Percentiles rank a stretch among this genome's conserved stretches.
phyloP scores from a whole-genome alignment of 805 yeast genomes.

The Candida hungchunana region DNA sequence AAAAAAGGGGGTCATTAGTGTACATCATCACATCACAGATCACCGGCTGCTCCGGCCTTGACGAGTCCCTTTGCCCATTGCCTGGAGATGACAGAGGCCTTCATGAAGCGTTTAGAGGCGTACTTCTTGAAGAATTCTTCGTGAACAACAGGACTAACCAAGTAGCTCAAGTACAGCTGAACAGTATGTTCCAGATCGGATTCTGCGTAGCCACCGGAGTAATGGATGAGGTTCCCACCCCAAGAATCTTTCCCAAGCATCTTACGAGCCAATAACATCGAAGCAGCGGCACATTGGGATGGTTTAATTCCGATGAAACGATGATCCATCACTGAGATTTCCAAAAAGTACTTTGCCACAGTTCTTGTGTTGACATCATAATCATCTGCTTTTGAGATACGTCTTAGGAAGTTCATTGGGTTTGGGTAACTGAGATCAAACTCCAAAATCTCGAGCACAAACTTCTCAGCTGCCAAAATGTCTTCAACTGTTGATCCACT shows the following conservation, averaged over 20 bases:
- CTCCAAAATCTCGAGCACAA: constrained; percentile 62
- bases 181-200: constrained; percentile 68
- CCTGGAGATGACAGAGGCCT: constrained; percentile 74
- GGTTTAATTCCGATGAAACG: constrained; percentile 71
- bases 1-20: constrained; percentile 9
- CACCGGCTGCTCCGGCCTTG: constrained; percentile 14
- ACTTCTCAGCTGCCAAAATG: constrained; percentile 78
- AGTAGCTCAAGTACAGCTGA: constrained; percentile 69
- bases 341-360: constrained; percentile 78
- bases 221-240: constrained; percentile 84
- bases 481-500: constrained; percentile 81
- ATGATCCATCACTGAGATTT: constrained; percentile 71
- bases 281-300: constrained; percentile 78
- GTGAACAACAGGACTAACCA: constrained; percentile 76
- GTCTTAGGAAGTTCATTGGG: constrained; percentile 83
- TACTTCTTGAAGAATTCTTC: constrained; percentile 93
- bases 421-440: constrained; percentile 82
- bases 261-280: constrained; percentile 78
- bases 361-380: constrained; percentile 83
- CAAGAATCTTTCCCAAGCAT: constrained; percentile 67
- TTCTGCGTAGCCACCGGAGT: constrained; percentile 84
- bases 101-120: constrained; percentile 83
- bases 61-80: constrained; percentile 48
- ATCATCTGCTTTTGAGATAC: constrained; percentile 88
- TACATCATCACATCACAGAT: constrained; percentile 9